Percentiles rank a stretch among this genome's conserved stretches.
These are phyloP conservation scores for Linum tenue DNA, from an alignment of 345 rosid species.

Conservation along the genomic window DNA sequence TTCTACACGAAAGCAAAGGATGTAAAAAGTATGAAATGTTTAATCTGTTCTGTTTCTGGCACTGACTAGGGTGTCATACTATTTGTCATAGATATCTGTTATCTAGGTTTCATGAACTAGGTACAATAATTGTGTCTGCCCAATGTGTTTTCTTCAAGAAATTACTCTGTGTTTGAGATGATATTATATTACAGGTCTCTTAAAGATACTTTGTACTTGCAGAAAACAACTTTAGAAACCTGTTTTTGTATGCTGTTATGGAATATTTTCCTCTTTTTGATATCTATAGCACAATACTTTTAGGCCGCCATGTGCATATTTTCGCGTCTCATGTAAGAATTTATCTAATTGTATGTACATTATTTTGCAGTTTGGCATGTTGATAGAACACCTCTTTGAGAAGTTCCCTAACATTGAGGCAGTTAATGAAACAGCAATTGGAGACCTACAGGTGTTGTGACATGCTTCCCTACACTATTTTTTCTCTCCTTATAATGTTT, in stretches of 20 bases:
- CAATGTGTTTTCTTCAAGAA: too few species aligned
- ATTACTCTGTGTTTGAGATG: too few species aligned
- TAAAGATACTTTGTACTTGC: not conserved
- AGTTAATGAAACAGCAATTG: conserved; percentile 65
- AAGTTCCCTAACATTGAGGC: conserved; percentile 59
- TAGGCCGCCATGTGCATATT: too few species aligned
- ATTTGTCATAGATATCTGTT: too few species aligned
- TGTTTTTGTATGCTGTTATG: too few species aligned
- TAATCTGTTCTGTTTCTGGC: not conserved
- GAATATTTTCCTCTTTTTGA: too few species aligned
- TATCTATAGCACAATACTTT: not conserved
- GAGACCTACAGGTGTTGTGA: conserved; percentile 74
- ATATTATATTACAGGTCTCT: not conserved
- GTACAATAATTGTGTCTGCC: too few species aligned
- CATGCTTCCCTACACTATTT: too few species aligned
- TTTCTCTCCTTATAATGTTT: not conserved
- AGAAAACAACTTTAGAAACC: too few species aligned
- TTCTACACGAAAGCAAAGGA: not conserved
- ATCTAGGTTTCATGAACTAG: too few species aligned
- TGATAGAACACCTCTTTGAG: conserved; percentile 85
- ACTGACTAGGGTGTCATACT: not conserved
- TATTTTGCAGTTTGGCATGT: conserved; percentile 84
- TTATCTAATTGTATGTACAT: not conserved
- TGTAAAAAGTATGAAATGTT: not conserved
- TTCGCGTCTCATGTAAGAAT: not conserved